Evolutionary conservation across 441 rosid genomes (phyloP).

Genomic region (Populus hybrid): DNA sequence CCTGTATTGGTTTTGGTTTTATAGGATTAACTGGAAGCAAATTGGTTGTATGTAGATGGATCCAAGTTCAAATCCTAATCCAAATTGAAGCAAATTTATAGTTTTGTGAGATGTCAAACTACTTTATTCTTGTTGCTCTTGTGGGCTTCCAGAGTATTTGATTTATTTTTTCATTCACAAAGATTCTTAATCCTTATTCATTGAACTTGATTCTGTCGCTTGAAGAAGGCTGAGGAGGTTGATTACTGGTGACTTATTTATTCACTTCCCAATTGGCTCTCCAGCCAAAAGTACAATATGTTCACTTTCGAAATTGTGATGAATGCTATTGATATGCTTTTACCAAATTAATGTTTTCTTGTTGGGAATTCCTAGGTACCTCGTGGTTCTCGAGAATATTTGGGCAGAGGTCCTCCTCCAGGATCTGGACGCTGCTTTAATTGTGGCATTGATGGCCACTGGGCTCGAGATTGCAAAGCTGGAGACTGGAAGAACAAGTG

Average conservation of each 20-base stretch:
- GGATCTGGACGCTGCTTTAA: constrained; percentile 83
- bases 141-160: neutral
- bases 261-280: neutral
- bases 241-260: neutral
- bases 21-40: neutral
- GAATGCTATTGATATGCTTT: neutral
- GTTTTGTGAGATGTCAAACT: neutral
- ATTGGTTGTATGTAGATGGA: neutral
- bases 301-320: neutral
- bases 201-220: neutral
- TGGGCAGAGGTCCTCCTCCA: constrained; percentile 84
- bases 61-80: neutral
- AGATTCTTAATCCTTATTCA: neutral
- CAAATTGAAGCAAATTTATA: neutral
- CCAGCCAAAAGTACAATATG: neutral
- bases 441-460: constrained; percentile 87
- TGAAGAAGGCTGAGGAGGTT: neutral
- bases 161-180: neutral
- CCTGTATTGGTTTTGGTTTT: neutral
- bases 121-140: neutral
- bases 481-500: constrained; percentile 88
- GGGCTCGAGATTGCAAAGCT: constrained; percentile 87
- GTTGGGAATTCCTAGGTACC: constrained; percentile 37
- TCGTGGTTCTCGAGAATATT: constrained; percentile 64
- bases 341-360: neutral